Conservation (phyloP, 2,329 filamentous ascomycete genomes). For the Cercospora sp. region DNA sequence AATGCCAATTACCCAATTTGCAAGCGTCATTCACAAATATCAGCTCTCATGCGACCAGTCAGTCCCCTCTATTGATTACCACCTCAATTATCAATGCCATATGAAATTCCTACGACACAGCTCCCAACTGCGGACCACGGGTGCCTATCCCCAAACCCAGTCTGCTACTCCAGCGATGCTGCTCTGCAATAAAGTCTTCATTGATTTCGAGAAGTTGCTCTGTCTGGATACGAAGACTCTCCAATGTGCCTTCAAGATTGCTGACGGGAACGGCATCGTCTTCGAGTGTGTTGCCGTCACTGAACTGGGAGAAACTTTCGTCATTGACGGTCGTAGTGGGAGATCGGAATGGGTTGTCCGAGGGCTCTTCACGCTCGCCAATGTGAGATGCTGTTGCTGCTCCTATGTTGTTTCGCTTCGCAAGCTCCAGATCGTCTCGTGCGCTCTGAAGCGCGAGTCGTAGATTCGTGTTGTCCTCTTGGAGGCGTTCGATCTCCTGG, state of each 20-base stretch:
- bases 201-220: constrained; percentile 40
- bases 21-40: background rate
- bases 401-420: background rate
- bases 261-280: constrained; percentile 11
- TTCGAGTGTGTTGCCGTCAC: constrained; percentile 7
- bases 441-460: constrained; percentile 18
- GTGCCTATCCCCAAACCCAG: constrained; percentile 8
- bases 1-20: background rate
- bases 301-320: constrained; percentile 10
- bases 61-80: background rate
- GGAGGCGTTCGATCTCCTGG: constrained; percentile 13
- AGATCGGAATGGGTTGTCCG: constrained; percentile 18
- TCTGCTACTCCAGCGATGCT: constrained; percentile 31
- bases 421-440: constrained; percentile 15
- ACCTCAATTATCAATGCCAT: background rate
- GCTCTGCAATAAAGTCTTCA: constrained; percentile 37
- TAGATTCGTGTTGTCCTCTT: constrained; percentile 24
- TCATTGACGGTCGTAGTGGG: constrained; percentile 16
- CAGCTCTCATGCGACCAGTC: background rate
- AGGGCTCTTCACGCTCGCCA: background rate
- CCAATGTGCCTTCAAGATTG: constrained; percentile 38
- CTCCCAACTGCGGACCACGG: constrained; percentile 15
- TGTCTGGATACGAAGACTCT: constrained; percentile 37
- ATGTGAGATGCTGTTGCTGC: background rate
- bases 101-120: background rate